Percentiles rank a stretch among this genome's conserved stretches.
phyloP scores from a whole-genome alignment of 345 rosid genomes.

The Lumnitzera racemosa region DNA sequence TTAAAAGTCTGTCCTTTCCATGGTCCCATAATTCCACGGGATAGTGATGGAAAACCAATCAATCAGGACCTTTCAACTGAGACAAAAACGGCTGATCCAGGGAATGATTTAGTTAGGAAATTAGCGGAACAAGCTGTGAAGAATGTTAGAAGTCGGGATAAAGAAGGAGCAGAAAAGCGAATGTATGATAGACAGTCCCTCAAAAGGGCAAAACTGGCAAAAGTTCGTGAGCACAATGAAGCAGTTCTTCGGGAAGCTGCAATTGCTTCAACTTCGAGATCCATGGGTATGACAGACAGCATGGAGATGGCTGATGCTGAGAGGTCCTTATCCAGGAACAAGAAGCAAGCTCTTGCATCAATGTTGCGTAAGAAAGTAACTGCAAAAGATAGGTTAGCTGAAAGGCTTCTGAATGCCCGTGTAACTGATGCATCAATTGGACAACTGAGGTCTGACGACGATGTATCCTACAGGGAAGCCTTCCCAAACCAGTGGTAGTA shows the following conservation, averaged over 20 bases:
- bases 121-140: constrained; percentile 73
- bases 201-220: constrained; percentile 68
- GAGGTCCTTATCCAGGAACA: constrained; percentile 31
- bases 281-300: constrained; percentile 35
- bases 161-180: constrained; percentile 44
- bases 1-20: constrained; percentile 77
- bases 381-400: constrained; percentile 49
- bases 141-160: constrained; percentile 55
- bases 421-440: constrained; percentile 37
- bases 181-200: constrained; percentile 36
- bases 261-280: constrained; percentile 65
- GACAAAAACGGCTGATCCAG: constrained; percentile 22
- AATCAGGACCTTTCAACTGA: constrained; percentile 21
- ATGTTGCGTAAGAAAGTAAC: constrained; percentile 62
- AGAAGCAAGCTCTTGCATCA: constrained; percentile 54
- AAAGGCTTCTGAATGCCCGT: constrained; percentile 43
- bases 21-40: constrained; percentile 69
- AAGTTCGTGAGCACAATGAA: constrained; percentile 65
- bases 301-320: constrained; percentile 22
- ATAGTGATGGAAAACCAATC: constrained; percentile 49
- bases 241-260: constrained; percentile 75
- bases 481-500: constrained; percentile 81
- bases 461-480: constrained; percentile 57
- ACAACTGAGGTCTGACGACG: constrained; percentile 47
- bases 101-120: constrained; percentile 35